phyloP scores from a whole-genome alignment of 1,139 yeast genomes.

The Pneumocystis oryctolagi region DNA sequence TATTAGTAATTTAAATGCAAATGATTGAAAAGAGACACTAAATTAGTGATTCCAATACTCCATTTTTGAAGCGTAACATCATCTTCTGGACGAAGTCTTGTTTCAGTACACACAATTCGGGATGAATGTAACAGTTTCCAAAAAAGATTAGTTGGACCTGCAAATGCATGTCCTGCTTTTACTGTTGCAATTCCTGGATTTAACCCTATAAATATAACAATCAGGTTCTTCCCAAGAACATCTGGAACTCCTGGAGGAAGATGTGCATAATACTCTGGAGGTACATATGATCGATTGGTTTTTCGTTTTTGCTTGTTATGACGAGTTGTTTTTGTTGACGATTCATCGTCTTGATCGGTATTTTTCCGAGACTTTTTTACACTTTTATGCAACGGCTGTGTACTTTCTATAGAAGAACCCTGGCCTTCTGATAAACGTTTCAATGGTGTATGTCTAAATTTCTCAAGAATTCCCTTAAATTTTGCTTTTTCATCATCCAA shows the following conservation, averaged over 20 bases:
- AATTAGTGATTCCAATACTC: conserved; percentile 56
- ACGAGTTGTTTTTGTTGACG: neutral
- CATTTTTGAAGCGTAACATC: conserved; percentile 31
- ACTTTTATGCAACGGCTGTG: too few relatives aligned
- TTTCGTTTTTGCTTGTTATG: conserved; percentile 6
- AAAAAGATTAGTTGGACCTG: conserved; percentile 54
- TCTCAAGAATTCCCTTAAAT: neutral
- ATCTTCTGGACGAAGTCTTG: conserved; percentile 28
- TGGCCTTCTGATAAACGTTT: neutral
- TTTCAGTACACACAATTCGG: conserved; percentile 26
- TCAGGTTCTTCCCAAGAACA: conserved; percentile 23
- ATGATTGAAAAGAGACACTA: conserved; percentile 26
- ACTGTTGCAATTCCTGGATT: conserved; percentile 63
- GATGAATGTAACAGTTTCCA: conserved; percentile 53
- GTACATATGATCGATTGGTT: conserved; percentile 15
- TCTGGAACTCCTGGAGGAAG: conserved; percentile 25
- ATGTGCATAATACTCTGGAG: conserved; percentile 20
- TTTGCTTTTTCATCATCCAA: neutral
- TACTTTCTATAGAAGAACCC: neutral
- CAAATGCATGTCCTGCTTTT: conserved; percentile 52
- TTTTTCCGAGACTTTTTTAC: neutral
- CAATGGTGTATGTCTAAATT: neutral
- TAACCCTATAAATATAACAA: conserved; percentile 50
- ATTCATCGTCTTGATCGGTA: neutral
- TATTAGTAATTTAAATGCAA: neutral